A percentile compares a stretch with the other conserved stretches of the same genome.
Conservation (phyloP, 805 yeast species). For the Dipodascopsis uninucleata region DNA sequence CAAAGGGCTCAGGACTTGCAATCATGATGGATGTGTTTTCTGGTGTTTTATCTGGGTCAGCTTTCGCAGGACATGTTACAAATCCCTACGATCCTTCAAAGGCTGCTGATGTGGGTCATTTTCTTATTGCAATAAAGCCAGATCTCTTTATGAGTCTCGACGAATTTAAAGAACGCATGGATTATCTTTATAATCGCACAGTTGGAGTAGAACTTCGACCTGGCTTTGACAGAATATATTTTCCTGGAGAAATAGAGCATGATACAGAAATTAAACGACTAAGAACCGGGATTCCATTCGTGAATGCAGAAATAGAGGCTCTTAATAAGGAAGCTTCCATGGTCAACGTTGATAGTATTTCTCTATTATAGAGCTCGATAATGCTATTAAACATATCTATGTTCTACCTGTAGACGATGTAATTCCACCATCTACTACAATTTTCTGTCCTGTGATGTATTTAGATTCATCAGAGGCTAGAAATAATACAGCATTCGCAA, state of each 20-base stretch:
- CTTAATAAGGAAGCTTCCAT: background rate
- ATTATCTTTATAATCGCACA: conserved; percentile 3
- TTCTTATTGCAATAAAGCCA: conserved; percentile 11
- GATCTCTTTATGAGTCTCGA: conserved; percentile 6
- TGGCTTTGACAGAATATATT: conserved; percentile 7
- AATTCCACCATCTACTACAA: conserved; percentile 56
- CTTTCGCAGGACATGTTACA: conserved; percentile 10
- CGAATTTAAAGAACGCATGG: conserved; percentile 6
- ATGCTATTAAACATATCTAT: too few relatives aligned
- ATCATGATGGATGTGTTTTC: conserved; percentile 12
- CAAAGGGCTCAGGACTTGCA: conserved; percentile 7
- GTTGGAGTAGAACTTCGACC: conserved; percentile 8
- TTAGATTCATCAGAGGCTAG: conserved; percentile 50
- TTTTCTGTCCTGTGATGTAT: conserved; percentile 59
- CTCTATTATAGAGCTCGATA: too few relatives aligned
- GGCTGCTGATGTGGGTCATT: conserved; percentile 10
- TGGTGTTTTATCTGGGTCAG: conserved; percentile 10
- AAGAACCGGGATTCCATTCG: background rate
- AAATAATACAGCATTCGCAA: conserved; percentile 57
- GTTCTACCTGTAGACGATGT: conserved; percentile 34
- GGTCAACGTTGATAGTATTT: too few relatives aligned
- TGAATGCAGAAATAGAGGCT: background rate
- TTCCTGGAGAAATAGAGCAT: conserved; percentile 10
- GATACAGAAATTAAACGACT: background rate
- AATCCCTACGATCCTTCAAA: conserved; percentile 9